These are phyloP conservation scores for Aspergillus uvarum DNA, from an alignment of 2,329 filamentous ascomycete genomes.

Conservation along the genomic window DNA sequence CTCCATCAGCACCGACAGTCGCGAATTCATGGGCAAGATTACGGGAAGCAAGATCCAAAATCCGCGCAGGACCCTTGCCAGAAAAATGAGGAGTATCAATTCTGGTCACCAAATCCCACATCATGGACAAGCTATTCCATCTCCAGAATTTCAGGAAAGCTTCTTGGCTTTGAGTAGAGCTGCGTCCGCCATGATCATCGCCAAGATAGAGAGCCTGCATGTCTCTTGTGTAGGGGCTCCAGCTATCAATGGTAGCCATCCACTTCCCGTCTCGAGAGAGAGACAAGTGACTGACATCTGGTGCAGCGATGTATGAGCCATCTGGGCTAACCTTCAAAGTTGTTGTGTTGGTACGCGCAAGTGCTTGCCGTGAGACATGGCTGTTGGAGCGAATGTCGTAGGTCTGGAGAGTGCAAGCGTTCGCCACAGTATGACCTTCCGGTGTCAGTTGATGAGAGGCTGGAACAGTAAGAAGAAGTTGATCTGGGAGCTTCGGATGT, in stretches of 20 bases:
- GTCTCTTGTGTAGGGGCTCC: slow-evolving; percentile 73
- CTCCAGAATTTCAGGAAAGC: slow-evolving; percentile 90
- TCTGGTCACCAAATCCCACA: slow-evolving; percentile 75
- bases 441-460: slow-evolving; percentile 47
- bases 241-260: slow-evolving; percentile 90
- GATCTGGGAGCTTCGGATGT: slow-evolving; percentile 62
- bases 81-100: slow-evolving; percentile 77
- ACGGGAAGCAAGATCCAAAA: slow-evolving; percentile 73
- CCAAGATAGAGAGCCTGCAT: slow-evolving; percentile 55
- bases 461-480: slow-evolving; percentile 67
- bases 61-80: slow-evolving; percentile 52
- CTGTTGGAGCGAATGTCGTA: slow-evolving; percentile 79
- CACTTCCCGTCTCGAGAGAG: slow-evolving; percentile 80
- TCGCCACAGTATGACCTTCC: slow-evolving; percentile 45
- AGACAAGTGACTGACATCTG: slow-evolving; percentile 71
- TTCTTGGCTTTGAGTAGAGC: slow-evolving; percentile 57
- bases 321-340: slow-evolving; percentile 73
- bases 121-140: slow-evolving; percentile 56
- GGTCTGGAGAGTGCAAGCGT: slow-evolving; percentile 68
- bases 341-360: slow-evolving; percentile 84
- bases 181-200: slow-evolving; percentile 43
- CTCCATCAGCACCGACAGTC: slow-evolving; percentile 77
- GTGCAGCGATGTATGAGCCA: slow-evolving; percentile 70
- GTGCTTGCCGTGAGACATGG: slow-evolving; percentile 79
- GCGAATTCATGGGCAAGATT: slow-evolving; percentile 71